Percentiles rank a stretch among this genome's conserved stretches.
These are phyloP conservation scores for Centaurea solstitialis DNA, from an alignment of 129 eudicot genomes.

Conservation along the genomic window DNA sequence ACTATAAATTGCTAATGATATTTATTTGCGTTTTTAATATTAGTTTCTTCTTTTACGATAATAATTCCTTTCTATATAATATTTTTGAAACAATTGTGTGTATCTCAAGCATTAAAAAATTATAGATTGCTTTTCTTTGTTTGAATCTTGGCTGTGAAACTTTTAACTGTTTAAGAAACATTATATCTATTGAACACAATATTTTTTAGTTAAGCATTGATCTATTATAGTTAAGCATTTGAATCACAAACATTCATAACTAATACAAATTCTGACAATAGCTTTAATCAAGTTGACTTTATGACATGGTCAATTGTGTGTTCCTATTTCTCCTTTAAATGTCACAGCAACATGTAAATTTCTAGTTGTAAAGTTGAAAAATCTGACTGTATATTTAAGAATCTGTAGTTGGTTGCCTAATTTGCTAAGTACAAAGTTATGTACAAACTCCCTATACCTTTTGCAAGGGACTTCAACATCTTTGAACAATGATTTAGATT, in stretches of 20 bases:
- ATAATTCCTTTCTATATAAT: neutral
- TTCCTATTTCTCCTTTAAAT: neutral
- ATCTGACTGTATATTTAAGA: neutral
- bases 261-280: neutral
- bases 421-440: conserved; percentile 5
- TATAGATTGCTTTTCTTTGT: neutral
- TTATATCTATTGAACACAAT: neutral
- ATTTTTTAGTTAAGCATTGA: neutral
- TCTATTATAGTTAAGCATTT: neutral
- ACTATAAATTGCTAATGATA: neutral
- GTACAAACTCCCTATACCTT: neutral
- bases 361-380: too few relatives aligned
- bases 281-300: neutral
- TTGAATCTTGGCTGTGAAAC: neutral
- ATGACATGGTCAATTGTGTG: neutral
- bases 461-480: conserved; percentile 1
- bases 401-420: neutral
- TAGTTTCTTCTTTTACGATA: conserved; percentile 6
- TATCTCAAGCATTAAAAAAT: neutral
- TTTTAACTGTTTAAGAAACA: neutral
- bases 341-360: neutral
- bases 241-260: neutral
- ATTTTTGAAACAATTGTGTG: neutral
- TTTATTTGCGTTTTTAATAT: neutral
- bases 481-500: neutral